Evolutionary conservation across 2,329 filamentous ascomycete species (phyloP).

Genomic region (Talaromyces rugulosus): DNA sequence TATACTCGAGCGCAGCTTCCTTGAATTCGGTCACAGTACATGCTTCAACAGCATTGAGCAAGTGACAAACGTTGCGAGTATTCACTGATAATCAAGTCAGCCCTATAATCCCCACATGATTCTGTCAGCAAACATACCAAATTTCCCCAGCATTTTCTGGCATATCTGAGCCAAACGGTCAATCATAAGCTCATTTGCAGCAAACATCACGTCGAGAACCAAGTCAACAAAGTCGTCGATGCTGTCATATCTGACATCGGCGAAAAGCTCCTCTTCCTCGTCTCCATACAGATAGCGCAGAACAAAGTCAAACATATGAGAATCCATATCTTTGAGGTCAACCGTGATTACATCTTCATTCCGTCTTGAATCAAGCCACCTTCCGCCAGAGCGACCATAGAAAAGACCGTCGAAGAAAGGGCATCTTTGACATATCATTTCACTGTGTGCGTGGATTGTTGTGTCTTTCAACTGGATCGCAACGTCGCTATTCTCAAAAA

Average conservation of each 20-base stretch:
- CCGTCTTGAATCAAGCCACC: conserved; percentile 73
- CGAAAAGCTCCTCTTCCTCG: conserved; percentile 73
- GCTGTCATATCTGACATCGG: conserved; percentile 65
- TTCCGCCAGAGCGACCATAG: conserved; percentile 76
- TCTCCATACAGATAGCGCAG: conserved; percentile 81
- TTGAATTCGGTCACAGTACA: conserved; percentile 84
- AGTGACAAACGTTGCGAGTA: conserved; percentile 75
- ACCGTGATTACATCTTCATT: conserved; percentile 58
- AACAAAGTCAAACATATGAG: conserved; percentile 71
- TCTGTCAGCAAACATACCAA: conserved; percentile 48
- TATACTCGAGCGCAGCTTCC: conserved; percentile 80
- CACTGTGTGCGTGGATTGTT: conserved; percentile 67
- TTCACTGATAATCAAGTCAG: conserved; percentile 52
- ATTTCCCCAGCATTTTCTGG: conserved; percentile 75
- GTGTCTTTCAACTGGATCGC: conserved; percentile 73
- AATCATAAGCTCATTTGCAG: conserved; percentile 93
- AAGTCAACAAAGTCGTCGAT: conserved; percentile 83
- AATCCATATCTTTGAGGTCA: conserved; percentile 76
- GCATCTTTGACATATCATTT: conserved; percentile 74
- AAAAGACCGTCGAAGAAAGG: conserved; percentile 92
- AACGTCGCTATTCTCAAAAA: conserved; percentile 76
- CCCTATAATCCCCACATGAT: not conserved
- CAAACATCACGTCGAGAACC: conserved; percentile 84
- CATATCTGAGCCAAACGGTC: conserved; percentile 86
- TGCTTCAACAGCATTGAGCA: conserved; percentile 81